Conservation (phyloP, 2,329 filamentous ascomycete genomes). For the Neonectria hederae region DNA sequence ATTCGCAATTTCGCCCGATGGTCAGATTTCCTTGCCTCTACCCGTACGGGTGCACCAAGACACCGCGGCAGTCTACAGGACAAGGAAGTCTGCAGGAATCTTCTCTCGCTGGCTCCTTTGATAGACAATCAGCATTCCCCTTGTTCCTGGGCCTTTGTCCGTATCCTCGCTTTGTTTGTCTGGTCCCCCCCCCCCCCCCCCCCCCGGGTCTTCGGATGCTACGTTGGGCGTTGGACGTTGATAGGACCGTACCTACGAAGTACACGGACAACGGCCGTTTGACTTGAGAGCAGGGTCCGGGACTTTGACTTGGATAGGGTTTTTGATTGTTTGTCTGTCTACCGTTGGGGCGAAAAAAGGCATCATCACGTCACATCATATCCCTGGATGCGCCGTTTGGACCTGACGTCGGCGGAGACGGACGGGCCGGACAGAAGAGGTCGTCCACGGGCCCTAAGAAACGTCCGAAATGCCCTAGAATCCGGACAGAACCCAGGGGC, state of each 20-base stretch:
- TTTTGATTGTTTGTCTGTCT: neutral
- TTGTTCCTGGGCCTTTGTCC: neutral
- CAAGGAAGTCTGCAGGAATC: no score
- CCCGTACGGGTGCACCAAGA: neutral
- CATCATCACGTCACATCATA: neutral
- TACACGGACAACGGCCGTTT: no score
- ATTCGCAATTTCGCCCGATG: neutral
- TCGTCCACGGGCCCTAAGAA: neutral
- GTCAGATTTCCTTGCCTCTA: neutral
- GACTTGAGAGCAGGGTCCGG: no score
- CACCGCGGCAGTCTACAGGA: neutral
- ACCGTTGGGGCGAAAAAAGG: neutral
- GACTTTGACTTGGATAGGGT: neutral
- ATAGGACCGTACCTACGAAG: no score
- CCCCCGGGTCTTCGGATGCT: constrained; percentile 8
- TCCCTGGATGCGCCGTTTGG: no score
- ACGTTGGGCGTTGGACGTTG: neutral
- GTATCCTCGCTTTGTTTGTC: neutral
- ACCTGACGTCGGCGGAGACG: neutral
- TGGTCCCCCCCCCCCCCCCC: no score
- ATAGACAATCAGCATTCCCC: no score
- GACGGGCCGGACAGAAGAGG: neutral
- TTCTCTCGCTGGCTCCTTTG: neutral
- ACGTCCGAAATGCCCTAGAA: neutral
- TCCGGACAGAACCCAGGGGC: neutral